These are phyloP conservation scores for Camillea tinctor DNA, from an alignment of 2,329 filamentous ascomycete species.

Conservation along the genomic window DNA sequence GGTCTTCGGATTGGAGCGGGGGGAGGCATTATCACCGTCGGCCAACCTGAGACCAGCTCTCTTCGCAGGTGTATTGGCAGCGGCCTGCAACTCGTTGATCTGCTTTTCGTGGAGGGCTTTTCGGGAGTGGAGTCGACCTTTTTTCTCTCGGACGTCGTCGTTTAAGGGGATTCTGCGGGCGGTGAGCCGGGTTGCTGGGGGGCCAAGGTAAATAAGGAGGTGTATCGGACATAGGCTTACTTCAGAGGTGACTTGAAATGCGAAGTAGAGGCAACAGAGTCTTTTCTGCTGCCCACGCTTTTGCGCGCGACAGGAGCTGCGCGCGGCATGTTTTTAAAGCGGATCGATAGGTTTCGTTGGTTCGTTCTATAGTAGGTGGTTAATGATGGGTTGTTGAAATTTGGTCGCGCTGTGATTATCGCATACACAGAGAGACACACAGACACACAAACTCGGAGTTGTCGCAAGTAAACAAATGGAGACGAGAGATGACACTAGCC, in stretches of 20 bases:
- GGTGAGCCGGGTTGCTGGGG: conserved; percentile 13
- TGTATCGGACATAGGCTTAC: conserved; percentile 39
- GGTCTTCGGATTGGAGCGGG: conserved; percentile 56
- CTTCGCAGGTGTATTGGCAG: conserved; percentile 64
- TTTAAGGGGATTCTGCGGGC: conserved; percentile 80
- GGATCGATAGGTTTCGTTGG: background rate
- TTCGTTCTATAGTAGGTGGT: background rate
- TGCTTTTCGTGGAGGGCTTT: conserved; percentile 87
- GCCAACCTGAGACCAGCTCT: conserved; percentile 61
- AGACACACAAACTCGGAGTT: background rate
- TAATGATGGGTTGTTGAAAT: background rate
- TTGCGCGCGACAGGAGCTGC: background rate
- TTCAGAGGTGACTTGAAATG: conserved; percentile 52
- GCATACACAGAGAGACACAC: background rate
- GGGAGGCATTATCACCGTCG: conserved; percentile 56
- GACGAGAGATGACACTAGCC: background rate
- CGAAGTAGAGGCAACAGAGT: background rate
- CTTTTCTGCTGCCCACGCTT: background rate
- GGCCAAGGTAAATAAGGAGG: conserved; percentile 7
- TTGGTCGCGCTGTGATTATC: background rate
- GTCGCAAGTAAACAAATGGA: background rate
- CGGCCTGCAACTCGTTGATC: conserved; percentile 86
- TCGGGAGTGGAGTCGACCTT: conserved; percentile 79
- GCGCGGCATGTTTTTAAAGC: background rate
- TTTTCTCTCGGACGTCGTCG: conserved; percentile 92